phyloP scores from a whole-genome alignment of 495 filamentous ascomycete genomes.

The Aspergillus hancockii region DNA sequence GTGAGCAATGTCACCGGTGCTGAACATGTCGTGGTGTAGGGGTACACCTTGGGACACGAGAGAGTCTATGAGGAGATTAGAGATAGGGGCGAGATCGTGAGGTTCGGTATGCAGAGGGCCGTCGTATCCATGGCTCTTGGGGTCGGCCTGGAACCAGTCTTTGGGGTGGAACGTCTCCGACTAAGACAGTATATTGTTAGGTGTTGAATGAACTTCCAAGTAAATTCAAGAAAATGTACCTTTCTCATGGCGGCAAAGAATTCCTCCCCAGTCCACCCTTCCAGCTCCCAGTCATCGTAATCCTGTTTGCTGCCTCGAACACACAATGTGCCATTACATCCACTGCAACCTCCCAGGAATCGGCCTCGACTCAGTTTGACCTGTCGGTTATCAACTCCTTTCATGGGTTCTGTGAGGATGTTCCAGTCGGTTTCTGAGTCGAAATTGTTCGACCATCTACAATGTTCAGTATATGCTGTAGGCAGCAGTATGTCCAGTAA shows the following conservation, averaged over 20 bases:
- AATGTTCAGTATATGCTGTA: background rate
- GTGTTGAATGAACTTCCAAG: background rate
- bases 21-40: constrained; percentile 52
- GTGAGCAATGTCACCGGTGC: constrained; percentile 44
- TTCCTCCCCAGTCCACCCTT: constrained; percentile 55
- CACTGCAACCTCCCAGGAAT: constrained; percentile 59
- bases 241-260: constrained; percentile 55
- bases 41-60: constrained; percentile 47
- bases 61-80: constrained; percentile 46
- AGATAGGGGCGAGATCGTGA: constrained; percentile 51
- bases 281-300: constrained; percentile 61
- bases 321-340: constrained; percentile 63
- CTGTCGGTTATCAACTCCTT: constrained; percentile 53
- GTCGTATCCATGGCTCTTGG: constrained; percentile 40
- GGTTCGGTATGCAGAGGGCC: constrained; percentile 52
- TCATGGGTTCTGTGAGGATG: constrained; percentile 54
- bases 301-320: constrained; percentile 60
- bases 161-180: constrained; percentile 51
- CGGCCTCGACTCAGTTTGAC: constrained; percentile 61
- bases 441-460: constrained; percentile 45
- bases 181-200: constrained; percentile 19
- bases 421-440: constrained; percentile 58
- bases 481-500: background rate
- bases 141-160: constrained; percentile 42
- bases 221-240: constrained; percentile 22